Conservation (phyloP, 106 monocot species). For the Dactylorhiza incarnata region DNA sequence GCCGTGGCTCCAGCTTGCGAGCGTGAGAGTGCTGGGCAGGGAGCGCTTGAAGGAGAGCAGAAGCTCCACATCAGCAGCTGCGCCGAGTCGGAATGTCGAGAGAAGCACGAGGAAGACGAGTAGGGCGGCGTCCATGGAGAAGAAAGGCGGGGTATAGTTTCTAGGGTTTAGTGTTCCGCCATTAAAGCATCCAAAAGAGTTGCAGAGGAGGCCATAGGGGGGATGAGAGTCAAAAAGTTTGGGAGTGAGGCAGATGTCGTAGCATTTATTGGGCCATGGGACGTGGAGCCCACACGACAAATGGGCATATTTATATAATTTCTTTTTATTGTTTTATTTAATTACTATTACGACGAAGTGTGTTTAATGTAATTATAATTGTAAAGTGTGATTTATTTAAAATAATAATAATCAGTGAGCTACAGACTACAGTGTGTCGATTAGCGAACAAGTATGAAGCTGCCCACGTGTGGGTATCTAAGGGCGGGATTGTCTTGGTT, state of each 20-base stretch:
- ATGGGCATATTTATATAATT: not conserved
- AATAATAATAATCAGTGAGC: not conserved
- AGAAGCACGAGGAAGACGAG: conserved; percentile 13
- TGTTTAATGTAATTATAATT: not conserved
- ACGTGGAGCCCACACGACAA: not conserved
- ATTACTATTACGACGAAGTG: not conserved
- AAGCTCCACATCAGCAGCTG: conserved; percentile 27
- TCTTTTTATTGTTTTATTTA: not conserved
- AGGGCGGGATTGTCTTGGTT: not conserved
- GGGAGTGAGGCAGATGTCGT: conserved; percentile 7
- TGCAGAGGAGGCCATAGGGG: conserved; percentile 1
- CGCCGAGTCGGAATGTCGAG: not conserved
- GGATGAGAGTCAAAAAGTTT: conserved; percentile 3
- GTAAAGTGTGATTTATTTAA: not conserved
- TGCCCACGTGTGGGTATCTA: too few relatives aligned
- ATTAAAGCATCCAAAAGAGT: conserved; percentile 7
- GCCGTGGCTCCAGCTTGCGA: conserved; percentile 34
- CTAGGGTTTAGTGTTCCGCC: conserved; percentile 10
- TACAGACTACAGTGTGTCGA: not conserved
- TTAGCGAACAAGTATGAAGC: not conserved
- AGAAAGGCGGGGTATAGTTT: not conserved
- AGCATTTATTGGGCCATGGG: conserved; percentile 11
- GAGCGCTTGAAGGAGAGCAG: conserved; percentile 55
- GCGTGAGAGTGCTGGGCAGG: conserved; percentile 26
- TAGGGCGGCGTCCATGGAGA: conserved; percentile 13